Percentiles rank a stretch among this genome's conserved stretches.
Evolutionary conservation across 2,329 filamentous ascomycete species (phyloP).

Genomic region (Claviceps sp.): DNA sequence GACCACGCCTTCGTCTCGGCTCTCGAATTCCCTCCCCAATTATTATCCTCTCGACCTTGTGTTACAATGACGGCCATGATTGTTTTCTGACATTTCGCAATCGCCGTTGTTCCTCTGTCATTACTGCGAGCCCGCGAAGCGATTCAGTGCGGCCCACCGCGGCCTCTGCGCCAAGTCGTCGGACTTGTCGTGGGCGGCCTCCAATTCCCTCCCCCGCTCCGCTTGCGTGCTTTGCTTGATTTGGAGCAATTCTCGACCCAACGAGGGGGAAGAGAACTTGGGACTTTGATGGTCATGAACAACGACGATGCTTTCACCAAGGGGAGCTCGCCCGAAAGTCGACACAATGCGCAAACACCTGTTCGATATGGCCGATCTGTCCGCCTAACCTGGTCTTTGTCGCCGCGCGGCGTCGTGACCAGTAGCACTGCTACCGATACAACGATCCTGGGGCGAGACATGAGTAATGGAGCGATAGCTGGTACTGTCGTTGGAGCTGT

Average conservation of each 20-base stretch:
- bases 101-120: not conserved
- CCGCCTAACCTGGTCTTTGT: not conserved
- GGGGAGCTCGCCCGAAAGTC: not conserved
- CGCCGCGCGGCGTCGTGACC: not conserved
- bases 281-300: not conserved
- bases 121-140: not conserved
- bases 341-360: not conserved
- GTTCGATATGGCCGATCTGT: not conserved
- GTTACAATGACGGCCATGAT: not conserved
- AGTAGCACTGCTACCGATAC: slow-evolving; percentile 5
- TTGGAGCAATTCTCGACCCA: not conserved
- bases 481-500: slow-evolving; percentile 24
- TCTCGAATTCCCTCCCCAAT: not conserved
- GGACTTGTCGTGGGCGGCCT: not conserved
- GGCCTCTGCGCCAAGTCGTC: not conserved
- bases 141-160: not conserved
- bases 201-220: not conserved
- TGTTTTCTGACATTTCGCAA: not conserved
- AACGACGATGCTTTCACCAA: not conserved
- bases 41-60: not conserved
- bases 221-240: not conserved
- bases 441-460: slow-evolving; percentile 13
- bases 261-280: not conserved
- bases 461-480: slow-evolving; percentile 23
- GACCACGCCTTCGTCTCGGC: too few species aligned